Conservation (phyloP, 768 basidiomycete genomes). For the Rhizopogon vinicolor region DNA sequence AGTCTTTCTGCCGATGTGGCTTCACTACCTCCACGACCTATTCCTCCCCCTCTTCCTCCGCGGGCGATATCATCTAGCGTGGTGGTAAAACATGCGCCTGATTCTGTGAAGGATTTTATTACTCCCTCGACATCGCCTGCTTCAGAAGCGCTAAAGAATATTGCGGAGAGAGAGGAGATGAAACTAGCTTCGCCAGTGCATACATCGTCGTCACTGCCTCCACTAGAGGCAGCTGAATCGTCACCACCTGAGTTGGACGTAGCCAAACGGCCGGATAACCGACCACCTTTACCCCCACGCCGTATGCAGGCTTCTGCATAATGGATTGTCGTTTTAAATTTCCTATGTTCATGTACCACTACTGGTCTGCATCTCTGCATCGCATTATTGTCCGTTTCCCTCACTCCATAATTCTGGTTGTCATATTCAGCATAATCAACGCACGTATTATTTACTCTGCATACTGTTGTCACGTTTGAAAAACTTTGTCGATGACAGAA, state of each 20-base stretch:
- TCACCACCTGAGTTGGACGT: conserved; percentile 1
- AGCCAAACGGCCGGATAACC: conserved; percentile 8
- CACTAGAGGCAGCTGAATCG: background rate
- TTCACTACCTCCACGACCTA: conserved; percentile 21
- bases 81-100: conserved; percentile 24
- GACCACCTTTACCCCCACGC: conserved; percentile 33
- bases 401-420: background rate
- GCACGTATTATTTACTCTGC: background rate
- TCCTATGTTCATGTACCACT: background rate
- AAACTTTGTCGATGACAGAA: background rate
- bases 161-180: conserved; percentile 44
- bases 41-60: conserved; percentile 38
- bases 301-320: conserved; percentile 10
- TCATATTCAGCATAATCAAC: conserved; percentile 3
- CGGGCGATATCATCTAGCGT: conserved; percentile 29
- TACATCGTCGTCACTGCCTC: conserved; percentile 4
- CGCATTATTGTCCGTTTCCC: background rate
- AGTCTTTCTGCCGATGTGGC: conserved; percentile 19
- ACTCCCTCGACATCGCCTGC: conserved; percentile 33
- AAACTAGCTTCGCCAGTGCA: conserved; percentile 22
- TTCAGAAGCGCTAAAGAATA: conserved; percentile 52
- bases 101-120: conserved; percentile 17
- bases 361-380: background rate
- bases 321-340: background rate
- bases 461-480: background rate